phyloP scores from a whole-genome alignment of 176 grass and related monocot genomes.

The Triticum timopheevii region DNA sequence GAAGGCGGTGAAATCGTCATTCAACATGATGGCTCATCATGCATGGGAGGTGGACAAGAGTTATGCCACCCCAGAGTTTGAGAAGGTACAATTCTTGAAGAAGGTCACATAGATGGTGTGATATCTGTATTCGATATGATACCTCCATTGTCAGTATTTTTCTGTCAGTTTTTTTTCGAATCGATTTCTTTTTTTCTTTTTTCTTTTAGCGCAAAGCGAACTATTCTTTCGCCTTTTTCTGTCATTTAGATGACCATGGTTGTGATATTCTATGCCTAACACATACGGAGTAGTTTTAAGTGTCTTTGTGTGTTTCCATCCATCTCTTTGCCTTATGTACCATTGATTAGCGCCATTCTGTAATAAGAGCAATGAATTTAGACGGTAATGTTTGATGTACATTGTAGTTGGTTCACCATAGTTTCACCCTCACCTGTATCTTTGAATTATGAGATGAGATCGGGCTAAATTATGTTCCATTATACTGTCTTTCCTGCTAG shows the following conservation, averaged over 20 bases:
- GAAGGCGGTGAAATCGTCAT: slow-evolving; percentile 83
- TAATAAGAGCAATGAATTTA: slow-evolving; percentile 1
- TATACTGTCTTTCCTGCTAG: neutral
- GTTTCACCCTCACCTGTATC: neutral
- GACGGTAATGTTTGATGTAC: neutral
- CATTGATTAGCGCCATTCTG: slow-evolving; percentile 11
- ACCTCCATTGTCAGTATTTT: slow-evolving; percentile 3
- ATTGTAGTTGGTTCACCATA: neutral
- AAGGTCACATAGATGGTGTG: slow-evolving; percentile 64
- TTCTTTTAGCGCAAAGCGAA: no score
- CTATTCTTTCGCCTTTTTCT: neutral
- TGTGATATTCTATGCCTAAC: neutral
- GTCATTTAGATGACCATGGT: neutral
- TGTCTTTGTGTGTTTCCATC: neutral
- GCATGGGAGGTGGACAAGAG: slow-evolving; percentile 93
- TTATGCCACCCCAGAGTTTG: slow-evolving; percentile 68
- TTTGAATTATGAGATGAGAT: neutral
- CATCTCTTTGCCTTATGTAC: slow-evolving; percentile 20
- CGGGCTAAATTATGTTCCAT: neutral
- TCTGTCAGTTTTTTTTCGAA: neutral
- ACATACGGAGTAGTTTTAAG: slow-evolving; percentile 1
- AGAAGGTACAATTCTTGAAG: slow-evolving; percentile 62
- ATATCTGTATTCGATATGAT: neutral
- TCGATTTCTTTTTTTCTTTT: no score
- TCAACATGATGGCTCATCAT: slow-evolving; percentile 97